Evolutionary conservation across 208 protist species (phyloP), one percentile per base, ranked within the genome.

Genomic region (Naegleria fowleri): DNA sequence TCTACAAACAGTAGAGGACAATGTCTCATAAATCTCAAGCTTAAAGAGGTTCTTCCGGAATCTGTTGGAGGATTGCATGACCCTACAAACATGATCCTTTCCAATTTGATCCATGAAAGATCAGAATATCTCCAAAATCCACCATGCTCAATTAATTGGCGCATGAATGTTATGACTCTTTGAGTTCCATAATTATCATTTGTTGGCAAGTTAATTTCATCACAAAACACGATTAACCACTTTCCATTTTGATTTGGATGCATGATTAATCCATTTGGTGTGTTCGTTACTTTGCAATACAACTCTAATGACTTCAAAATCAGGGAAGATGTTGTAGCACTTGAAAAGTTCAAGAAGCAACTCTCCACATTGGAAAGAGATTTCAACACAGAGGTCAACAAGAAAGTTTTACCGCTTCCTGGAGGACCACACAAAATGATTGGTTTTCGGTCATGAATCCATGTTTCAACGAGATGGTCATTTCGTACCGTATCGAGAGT

Each of bases 51-150:
- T 91, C 99, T 98, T 67, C 98, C 99, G 13, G 97, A 94, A 94
- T 99, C 99, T 1, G 98, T 99, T n/a, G 99, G 98, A 48, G 99
- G 99, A 93, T 99, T 99, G 93, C 96, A 98, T 29, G 96, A 96
- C 22, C 97, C 98, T 33, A 99, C 96, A 48, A 99, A 96, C 93
- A 99, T 98, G 22, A 99, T 97, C 85, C 96, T 93, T 92, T 99
- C 96, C 16, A 99, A 92, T 40, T 91, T 95, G 29, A 99, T 96
- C 98, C 97, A 99, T 90, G 91, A 93, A 19, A 94, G 40, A 92
- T 97, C 96, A 25, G 92, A 88, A 3, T 96, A 92, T 83, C 97
- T 94, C 95, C 97, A 99, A 92, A 98, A 99, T 52, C 98, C 98
- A 43, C 96, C 96, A n/a, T 97, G 96, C 93, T 99, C 98, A 39